These are phyloP conservation scores for Solanum rostratum DNA, from an alignment of 257 asterid species.

Conservation along the genomic window DNA sequence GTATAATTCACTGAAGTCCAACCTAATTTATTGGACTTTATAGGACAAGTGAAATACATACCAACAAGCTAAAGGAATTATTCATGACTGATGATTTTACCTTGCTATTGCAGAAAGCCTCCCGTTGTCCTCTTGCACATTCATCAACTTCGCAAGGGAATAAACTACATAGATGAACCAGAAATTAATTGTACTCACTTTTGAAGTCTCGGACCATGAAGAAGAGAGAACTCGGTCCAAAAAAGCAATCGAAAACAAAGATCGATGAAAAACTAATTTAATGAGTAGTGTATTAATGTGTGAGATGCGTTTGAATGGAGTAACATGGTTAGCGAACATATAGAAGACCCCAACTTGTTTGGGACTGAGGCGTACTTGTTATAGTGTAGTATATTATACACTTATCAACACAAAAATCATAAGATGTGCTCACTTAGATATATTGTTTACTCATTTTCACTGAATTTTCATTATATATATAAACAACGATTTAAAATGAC, in stretches of 20 bases:
- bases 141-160: constrained; percentile 90
- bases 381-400: neutral
- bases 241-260: neutral
- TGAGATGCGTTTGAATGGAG: neutral
- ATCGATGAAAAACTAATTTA: neutral
- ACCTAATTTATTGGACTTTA: neutral
- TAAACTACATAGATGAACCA: constrained; percentile 41
- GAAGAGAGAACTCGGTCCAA: neutral
- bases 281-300: neutral
- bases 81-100: constrained; percentile 13
- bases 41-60: neutral
- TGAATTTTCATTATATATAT: neutral
- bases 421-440: neutral
- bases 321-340: neutral
- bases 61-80: neutral
- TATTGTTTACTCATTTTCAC: neutral
- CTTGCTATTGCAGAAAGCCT: constrained; percentile 90
- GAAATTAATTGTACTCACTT: neutral
- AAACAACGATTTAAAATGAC: neutral
- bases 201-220: neutral
- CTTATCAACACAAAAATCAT: neutral
- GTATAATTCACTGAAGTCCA: neutral
- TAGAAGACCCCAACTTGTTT: neutral
- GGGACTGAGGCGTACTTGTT: neutral
- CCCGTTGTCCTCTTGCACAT: constrained; percentile 84